Evolutionary conservation across 352 stramenopile species (phyloP), one percentile per base, ranked within the genome.

Genomic region (Phytopythium oedochilum): DNA sequence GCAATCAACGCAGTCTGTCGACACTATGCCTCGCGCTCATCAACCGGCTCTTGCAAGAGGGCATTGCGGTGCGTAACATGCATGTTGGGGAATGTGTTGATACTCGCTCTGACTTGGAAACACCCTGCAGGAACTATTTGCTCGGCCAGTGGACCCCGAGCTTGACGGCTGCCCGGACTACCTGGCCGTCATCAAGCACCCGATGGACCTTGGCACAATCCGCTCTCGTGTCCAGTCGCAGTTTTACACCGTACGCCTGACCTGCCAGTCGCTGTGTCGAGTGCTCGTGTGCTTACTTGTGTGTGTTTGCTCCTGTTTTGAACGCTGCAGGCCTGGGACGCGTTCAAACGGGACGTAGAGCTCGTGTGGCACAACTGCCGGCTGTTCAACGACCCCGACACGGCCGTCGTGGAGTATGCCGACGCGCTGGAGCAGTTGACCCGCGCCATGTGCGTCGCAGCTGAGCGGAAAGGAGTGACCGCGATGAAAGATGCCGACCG

Each of bases 161-260:
- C 65, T 83, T 35, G 82, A 95, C 61, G 83, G 83, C 29, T 94
- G 86, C 68, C 83, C 83, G 10, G 83, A 93, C 57, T 96, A 96
- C 53, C 71, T 93, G 42, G 75, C 70, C 11, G 71, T 94, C 29
- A 88, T 96, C 56, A 61, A 85, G 48, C 66, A 91, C 8, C 87
- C 87, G 2, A 96, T 96, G 59, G 87, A 96, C 60, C 68, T 96
- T 14, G 83, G 82, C 14, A 96, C 87, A 4, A 90, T 96, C 53
- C 77, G 71, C 25, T 73, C 68, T 18, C 83, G 83, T 20, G 52
- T 86, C 1, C 64, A 79, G 28, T 56, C 54, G 39, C 76, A 66
- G 26, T 83, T 78, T 61, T 96, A 96, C 60, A 69, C 61, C 66
- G 86, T 94, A 70, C 36, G 66, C 44, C 7, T 35, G 8, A 60